phyloP scores from a whole-genome alignment of 208 protist genomes.

The Wallacemonas sp. region DNA sequence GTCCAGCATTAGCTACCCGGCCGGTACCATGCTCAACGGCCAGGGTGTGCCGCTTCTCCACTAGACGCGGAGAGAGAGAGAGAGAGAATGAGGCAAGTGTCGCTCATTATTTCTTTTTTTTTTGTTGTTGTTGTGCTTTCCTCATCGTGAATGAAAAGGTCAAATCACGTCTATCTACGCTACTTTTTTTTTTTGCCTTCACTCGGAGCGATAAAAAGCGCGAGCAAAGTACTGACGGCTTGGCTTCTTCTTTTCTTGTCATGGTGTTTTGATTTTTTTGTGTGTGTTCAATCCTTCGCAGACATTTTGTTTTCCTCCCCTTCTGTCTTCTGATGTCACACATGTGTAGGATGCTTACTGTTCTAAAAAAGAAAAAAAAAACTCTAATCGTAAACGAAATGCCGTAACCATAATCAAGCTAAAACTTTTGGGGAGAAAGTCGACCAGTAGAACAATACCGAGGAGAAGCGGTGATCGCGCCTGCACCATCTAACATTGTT shows the following conservation, averaged over 20 bases:
- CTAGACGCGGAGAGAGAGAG: slow-evolving; percentile 18
- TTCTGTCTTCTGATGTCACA: background rate
- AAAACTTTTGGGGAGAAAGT: no score
- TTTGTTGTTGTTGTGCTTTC: background rate
- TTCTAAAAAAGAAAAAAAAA: slow-evolving; percentile 15
- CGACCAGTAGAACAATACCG: background rate
- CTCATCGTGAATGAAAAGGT: slow-evolving; percentile 7
- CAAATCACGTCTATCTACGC: no score
- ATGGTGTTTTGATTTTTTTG: background rate
- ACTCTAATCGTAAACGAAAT: background rate
- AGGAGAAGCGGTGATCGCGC: no score
- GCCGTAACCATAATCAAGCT: no score
- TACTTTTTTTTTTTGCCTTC: no score
- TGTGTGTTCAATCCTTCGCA: background rate
- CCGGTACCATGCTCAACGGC: slow-evolving; percentile 71
- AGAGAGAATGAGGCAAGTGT: background rate
- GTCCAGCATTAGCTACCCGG: slow-evolving; percentile 45
- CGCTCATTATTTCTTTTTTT: no score
- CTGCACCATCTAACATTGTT: no score
- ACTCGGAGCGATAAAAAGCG: no score
- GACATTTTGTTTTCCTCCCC: background rate
- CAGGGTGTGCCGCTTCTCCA: slow-evolving; percentile 73
- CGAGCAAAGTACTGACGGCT: no score
- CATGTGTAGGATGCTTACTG: background rate
- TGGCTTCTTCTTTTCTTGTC: no score